Evolutionary conservation across 192 early-diverging fungal species (phyloP).

Genomic region (Phycomyces blakesleeanus): DNA sequence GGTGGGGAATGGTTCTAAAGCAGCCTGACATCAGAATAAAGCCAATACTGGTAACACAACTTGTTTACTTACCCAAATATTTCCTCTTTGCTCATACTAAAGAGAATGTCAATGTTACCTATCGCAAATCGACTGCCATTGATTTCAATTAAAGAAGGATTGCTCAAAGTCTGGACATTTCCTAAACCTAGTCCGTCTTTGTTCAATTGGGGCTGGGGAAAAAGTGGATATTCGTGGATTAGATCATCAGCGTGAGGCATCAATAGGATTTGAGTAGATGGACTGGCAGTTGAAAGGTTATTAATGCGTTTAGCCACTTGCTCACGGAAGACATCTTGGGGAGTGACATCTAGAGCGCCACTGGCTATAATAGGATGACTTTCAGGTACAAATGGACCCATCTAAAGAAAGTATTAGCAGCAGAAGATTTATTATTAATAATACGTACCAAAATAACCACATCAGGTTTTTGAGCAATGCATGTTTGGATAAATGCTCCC

Average conservation of each 20-base stretch:
- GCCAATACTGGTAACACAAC: neutral
- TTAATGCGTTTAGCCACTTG: slow-evolving; percentile 58
- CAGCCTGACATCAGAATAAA: neutral
- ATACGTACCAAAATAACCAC: slow-evolving; percentile 65
- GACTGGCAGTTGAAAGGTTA: slow-evolving; percentile 43
- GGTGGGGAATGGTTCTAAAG: neutral
- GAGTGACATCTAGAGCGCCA: slow-evolving; percentile 51
- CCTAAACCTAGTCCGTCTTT: slow-evolving; percentile 27
- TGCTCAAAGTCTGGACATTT: slow-evolving; percentile 32
- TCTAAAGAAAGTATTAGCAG: slow-evolving; percentile 28
- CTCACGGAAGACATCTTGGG: slow-evolving; percentile 59
- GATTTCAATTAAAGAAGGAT: slow-evolving; percentile 80
- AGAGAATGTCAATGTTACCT: slow-evolving; percentile 72
- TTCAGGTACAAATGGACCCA: slow-evolving; percentile 70
- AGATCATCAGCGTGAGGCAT: slow-evolving; percentile 79
- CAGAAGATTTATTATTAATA: neutral
- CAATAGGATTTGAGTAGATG: slow-evolving; percentile 54
- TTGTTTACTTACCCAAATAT: slow-evolving; percentile 37
- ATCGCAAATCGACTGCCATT: slow-evolving; percentile 83
- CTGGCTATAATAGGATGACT: slow-evolving; percentile 53
- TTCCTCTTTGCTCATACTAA: slow-evolving; percentile 69
- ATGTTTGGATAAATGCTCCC: slow-evolving; percentile 63
- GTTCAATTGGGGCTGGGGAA: slow-evolving; percentile 82
- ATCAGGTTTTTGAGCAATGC: slow-evolving; percentile 65
- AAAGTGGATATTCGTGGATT: slow-evolving; percentile 64